Conservation (phyloP, 768 basidiomycete species). For the Boletus sp. region DNA sequence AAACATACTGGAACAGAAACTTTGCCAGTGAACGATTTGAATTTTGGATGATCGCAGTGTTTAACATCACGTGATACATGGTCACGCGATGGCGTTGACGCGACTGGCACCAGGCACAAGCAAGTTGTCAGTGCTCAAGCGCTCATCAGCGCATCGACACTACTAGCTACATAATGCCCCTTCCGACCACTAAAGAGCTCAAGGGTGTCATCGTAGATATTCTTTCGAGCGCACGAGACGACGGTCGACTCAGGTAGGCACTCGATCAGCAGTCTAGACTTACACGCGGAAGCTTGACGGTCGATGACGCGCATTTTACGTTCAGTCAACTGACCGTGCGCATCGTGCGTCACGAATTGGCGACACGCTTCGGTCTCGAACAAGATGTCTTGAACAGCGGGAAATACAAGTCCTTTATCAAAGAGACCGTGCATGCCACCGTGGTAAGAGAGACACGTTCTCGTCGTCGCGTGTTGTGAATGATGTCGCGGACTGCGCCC, state of each 20-base stretch:
- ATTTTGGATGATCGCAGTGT: too few species aligned
- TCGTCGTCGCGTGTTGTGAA: background rate
- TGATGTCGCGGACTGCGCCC: background rate
- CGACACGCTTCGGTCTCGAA: conserved; percentile 44
- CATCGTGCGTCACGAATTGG: conserved; percentile 50
- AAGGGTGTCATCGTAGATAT: conserved; percentile 19
- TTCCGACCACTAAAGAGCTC: conserved; percentile 18
- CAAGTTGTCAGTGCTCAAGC: background rate
- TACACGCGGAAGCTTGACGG: background rate
- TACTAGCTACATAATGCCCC: conserved; percentile 8
- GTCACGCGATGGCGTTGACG: background rate
- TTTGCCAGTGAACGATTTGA: too few species aligned
- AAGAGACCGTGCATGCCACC: conserved; percentile 24
- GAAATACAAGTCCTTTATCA: conserved; percentile 49
- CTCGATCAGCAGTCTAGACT: background rate
- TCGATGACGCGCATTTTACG: background rate
- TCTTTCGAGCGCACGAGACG: conserved; percentile 21
- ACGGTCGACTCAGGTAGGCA: conserved; percentile 21
- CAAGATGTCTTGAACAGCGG: conserved; percentile 41
- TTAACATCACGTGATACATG: conserved; percentile 14
- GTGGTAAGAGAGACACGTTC: conserved; percentile 5
- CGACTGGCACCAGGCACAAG: background rate
- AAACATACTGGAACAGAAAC: too few species aligned
- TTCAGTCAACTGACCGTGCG: conserved; percentile 43
- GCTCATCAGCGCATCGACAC: background rate